Percentiles rank a stretch among this genome's conserved stretches.
Evolutionary conservation across 805 yeast species (phyloP).

Genomic region (Metschnikowia gruessii): DNA sequence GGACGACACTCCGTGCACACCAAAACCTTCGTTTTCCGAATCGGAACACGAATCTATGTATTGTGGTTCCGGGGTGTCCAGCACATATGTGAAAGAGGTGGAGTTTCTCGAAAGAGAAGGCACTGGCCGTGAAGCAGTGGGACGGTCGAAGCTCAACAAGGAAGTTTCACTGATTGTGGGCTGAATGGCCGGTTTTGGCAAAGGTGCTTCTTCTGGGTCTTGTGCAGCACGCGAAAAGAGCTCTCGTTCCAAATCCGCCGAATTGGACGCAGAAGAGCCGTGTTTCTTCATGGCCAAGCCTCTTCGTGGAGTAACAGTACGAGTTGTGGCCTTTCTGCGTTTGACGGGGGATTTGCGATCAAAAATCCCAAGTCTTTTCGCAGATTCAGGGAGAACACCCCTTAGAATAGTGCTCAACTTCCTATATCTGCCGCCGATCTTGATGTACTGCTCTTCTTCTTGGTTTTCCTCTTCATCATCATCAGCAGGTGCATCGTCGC

Average conservation of each 20-base stretch:
- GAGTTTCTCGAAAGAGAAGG: conserved; percentile 5
- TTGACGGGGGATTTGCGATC: conserved; percentile 10
- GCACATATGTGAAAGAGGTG: conserved; percentile 8
- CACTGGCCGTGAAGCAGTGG: background rate
- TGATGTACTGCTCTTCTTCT: conserved; percentile 17
- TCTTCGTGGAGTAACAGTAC: conserved; percentile 25
- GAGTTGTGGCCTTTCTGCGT: conserved; percentile 2
- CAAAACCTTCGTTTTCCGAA: conserved; percentile 5
- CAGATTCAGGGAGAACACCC: conserved; percentile 42
- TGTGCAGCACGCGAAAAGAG: conserved; percentile 1
- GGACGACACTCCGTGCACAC: conserved; percentile 1
- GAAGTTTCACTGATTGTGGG: background rate
- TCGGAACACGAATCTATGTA: conserved; percentile 12
- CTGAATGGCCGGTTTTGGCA: background rate
- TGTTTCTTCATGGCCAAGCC: conserved; percentile 38
- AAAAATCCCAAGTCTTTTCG: conserved; percentile 30
- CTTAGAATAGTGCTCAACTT: conserved; percentile 31
- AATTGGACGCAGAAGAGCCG: conserved; percentile 2
- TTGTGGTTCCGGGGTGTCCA: conserved; percentile 10
- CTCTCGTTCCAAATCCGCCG: conserved; percentile 13
- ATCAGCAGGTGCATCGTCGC: background rate
- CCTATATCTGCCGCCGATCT: conserved; percentile 20
- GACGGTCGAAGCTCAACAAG: background rate
- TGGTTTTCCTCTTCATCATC: background rate
- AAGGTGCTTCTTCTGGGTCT: background rate